phyloP scores from a whole-genome alignment of 352 stramenopile species.

The Globisporangium emineosum region DNA sequence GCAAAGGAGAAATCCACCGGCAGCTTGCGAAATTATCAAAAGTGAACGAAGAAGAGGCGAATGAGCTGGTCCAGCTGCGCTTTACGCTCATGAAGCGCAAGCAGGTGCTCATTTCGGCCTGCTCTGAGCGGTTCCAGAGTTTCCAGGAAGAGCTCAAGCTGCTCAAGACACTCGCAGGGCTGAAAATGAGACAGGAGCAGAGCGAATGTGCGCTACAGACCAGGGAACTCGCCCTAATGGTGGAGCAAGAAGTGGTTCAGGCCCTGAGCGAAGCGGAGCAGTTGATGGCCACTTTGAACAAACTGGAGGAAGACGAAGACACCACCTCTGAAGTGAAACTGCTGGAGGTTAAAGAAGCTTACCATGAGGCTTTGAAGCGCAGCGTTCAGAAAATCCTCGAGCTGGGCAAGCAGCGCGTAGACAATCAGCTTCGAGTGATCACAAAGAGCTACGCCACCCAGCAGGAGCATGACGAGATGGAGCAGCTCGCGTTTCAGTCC shows the following conservation, averaged over 20 bases:
- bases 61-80: slow-evolving; percentile 20
- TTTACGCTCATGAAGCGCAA: slow-evolving; percentile 14
- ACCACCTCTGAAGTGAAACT: background rate
- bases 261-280: slow-evolving; percentile 14
- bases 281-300: slow-evolving; percentile 3
- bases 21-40: slow-evolving; percentile 28
- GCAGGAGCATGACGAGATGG: slow-evolving; percentile 12
- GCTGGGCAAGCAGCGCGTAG: slow-evolving; percentile 5
- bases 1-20: slow-evolving; percentile 23
- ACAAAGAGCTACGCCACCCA: slow-evolving; percentile 5
- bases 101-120: slow-evolving; percentile 1
- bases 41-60: slow-evolving; percentile 33
- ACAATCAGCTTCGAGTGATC: slow-evolving; percentile 5
- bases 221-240: slow-evolving; percentile 1
- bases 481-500: slow-evolving; percentile 6
- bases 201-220: background rate
- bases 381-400: slow-evolving; percentile 13
- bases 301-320: slow-evolving; percentile 2
- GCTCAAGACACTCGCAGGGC: background rate
- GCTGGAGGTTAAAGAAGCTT: background rate
- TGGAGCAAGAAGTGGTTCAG: slow-evolving; percentile 11
- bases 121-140: background rate
- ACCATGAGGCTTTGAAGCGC: slow-evolving; percentile 4
- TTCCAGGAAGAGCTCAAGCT: slow-evolving; percentile 15
- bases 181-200: background rate